Base-by-base conservation (phyloP, 495 filamentous ascomycete species). In the Penicillium robsamsonii region DNA sequence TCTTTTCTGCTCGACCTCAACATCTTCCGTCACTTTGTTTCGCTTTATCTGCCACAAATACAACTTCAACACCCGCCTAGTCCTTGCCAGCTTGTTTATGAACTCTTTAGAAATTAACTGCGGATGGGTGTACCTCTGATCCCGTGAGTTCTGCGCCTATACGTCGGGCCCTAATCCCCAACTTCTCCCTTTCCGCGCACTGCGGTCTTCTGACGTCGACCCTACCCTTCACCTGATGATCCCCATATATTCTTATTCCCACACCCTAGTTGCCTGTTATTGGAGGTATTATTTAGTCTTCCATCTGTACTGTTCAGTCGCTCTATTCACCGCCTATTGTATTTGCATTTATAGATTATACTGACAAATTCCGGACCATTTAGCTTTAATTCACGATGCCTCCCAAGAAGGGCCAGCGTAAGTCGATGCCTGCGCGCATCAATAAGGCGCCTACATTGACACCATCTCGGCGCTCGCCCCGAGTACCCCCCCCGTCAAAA, bases 1-100 rank as follows among this genome's bases (percentile, higher is more conserved):
- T 64, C 61, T 69, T 69, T 67, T 67, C 66, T 62, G 60, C 59
- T 56, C 50, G 59, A 65, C 56, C 45, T 62, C 59, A 57, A 46
- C 50, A 57, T 46, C 52, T 46, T 46, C 35, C 57, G 51, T 55
- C 52, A 40, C 29, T 24, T 42, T 29, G 12, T 35, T 44, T 57
- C 55, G 31, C 52, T n/a, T 13, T 46, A 1, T 47, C 43, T 38
- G 30, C 55, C 52, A 46, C 44, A 7, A 22, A 38, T 55, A 40
- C 50, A 15, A 29, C 38, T 33, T 22, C 53, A 44, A 20, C 60
- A 3, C 30, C 27, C 15, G 9, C 22, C 41, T 44, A 37, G 33
- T 41, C 37, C 17, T 7, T 44, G 17, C 17, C n/a, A 49, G 29
- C 20, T 3, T 12, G 7, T 35, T 30, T 18, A 43, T 41, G 22